These are phyloP conservation scores for Teunomyces tritomae DNA, from an alignment of 805 yeast species.

Conservation along the genomic window DNA sequence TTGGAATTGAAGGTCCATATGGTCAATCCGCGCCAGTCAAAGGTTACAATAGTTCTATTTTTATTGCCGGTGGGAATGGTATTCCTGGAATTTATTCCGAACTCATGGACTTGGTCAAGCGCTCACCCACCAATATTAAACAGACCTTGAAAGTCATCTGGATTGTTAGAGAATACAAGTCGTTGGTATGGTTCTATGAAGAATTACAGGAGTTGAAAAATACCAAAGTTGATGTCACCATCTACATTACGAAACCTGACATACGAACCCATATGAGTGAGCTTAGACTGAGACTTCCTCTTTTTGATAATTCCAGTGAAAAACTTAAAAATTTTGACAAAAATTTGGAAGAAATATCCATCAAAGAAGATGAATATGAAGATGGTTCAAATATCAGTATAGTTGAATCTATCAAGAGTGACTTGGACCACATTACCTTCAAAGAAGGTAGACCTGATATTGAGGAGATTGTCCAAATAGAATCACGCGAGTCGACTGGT, in stretches of 20 bases:
- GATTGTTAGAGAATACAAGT: conserved; percentile 54
- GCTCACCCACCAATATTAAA: conserved; percentile 15
- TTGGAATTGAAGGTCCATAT: conserved; percentile 66
- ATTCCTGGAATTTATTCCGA: conserved; percentile 55
- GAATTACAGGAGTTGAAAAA: conserved; percentile 33
- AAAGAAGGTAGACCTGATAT: conserved; percentile 46
- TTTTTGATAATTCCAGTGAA: neutral
- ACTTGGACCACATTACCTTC: conserved; percentile 17
- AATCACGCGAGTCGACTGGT: conserved; percentile 36
- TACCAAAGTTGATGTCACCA: conserved; percentile 24
- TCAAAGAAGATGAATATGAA: conserved; percentile 1
- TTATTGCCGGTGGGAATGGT: conserved; percentile 76
- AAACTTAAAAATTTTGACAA: neutral
- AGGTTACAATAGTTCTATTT: conserved; percentile 51
- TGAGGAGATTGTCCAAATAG: conserved; percentile 33
- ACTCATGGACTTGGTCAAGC: conserved; percentile 27
- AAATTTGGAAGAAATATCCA: neutral
- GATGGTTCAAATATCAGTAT: neutral
- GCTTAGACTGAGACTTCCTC: neutral
- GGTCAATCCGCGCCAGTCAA: conserved; percentile 51
- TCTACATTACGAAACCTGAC: conserved; percentile 30
- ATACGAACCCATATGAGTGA: conserved; percentile 2
- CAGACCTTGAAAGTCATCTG: conserved; percentile 50
- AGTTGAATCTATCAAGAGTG: conserved; percentile 6
- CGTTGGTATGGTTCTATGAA: conserved; percentile 48